phyloP scores from a whole-genome alignment of 352 stramenopile genomes.

The Phytophthora sp. region DNA sequence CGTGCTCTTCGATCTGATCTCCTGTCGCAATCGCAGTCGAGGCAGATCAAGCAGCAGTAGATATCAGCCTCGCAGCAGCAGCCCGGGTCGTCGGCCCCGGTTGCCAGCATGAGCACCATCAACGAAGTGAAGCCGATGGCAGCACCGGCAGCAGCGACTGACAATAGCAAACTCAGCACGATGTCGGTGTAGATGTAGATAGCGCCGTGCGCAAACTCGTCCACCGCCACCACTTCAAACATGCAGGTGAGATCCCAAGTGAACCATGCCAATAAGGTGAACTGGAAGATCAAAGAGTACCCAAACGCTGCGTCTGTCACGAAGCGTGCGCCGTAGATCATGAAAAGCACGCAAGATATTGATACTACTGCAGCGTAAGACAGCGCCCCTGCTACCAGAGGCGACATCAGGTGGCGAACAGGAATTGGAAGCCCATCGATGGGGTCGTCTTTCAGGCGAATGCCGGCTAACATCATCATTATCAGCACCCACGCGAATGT shows the following conservation, averaged over 20 bases:
- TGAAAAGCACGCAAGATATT: constrained; percentile 18
- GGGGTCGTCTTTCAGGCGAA: constrained; percentile 15
- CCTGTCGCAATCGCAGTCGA: neutral
- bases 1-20: neutral
- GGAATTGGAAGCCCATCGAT: neutral
- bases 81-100: neutral
- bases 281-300: constrained; percentile 40
- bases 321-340: constrained; percentile 29
- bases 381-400: constrained; percentile 20
- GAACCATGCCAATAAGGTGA: constrained; percentile 47
- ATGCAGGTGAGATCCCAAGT: constrained; percentile 42
- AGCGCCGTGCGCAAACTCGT: constrained; percentile 52
- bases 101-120: constrained; percentile 16
- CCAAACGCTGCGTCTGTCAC: constrained; percentile 31
- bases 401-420: constrained; percentile 23
- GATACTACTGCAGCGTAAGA: constrained; percentile 24
- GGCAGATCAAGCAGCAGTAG: constrained; percentile 12
- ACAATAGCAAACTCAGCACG: constrained; percentile 41
- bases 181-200: constrained; percentile 66
- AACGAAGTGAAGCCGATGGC: constrained; percentile 23
- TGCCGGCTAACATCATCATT: constrained; percentile 27
- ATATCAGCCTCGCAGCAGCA: neutral
- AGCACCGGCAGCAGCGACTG: constrained; percentile 16
- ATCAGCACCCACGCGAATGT: constrained; percentile 41
- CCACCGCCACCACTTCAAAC: constrained; percentile 46